A percentile compares a stretch with the other conserved stretches of the same genome.
Conservation (phyloP, 2,329 filamentous ascomycete species). For the Sporothrix schenckii region DNA sequence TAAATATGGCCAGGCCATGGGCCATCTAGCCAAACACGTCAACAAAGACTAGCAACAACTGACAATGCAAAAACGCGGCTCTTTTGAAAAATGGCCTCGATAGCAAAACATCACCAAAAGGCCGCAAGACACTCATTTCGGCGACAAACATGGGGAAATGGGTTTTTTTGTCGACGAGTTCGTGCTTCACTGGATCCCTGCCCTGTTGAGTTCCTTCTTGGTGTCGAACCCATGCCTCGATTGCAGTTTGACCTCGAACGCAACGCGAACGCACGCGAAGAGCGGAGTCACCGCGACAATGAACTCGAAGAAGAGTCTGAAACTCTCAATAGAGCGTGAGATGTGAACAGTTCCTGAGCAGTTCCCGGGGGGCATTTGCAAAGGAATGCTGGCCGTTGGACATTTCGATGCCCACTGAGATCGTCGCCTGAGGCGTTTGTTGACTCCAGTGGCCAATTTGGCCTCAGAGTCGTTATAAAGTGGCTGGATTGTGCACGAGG, state of each 20-base stretch:
- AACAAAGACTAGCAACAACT: not conserved
- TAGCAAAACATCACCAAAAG: not conserved
- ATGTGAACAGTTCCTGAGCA: not conserved
- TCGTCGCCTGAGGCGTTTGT: conserved; percentile 1
- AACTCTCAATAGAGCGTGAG: not conserved
- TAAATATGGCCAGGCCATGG: not conserved
- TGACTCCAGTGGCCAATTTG: not conserved
- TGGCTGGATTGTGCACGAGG: conserved; percentile 22
- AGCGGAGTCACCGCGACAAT: conserved; percentile 10
- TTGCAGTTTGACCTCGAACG: not conserved
- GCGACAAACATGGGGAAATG: not conserved
- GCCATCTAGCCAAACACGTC: not conserved
- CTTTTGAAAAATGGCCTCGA: not conserved
- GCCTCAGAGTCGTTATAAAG: not conserved
- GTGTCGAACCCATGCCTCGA: not conserved
- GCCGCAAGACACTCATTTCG: not conserved
- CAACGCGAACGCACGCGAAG: conserved; percentile 10
- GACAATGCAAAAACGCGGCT: not conserved
- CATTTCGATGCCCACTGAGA: conserved; percentile 10
- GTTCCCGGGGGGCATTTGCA: not conserved
- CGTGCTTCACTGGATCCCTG: conserved; percentile 7
- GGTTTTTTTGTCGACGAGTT: not conserved
- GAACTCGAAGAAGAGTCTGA: not conserved
- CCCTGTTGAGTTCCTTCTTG: conserved; percentile 2
- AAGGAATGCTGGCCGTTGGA: conserved; percentile 23